Evolutionary conservation across 2,329 filamentous ascomycete genomes (phyloP), one percentile per base, ranked within the genome.

Genomic region (Epichloe baconii): DNA sequence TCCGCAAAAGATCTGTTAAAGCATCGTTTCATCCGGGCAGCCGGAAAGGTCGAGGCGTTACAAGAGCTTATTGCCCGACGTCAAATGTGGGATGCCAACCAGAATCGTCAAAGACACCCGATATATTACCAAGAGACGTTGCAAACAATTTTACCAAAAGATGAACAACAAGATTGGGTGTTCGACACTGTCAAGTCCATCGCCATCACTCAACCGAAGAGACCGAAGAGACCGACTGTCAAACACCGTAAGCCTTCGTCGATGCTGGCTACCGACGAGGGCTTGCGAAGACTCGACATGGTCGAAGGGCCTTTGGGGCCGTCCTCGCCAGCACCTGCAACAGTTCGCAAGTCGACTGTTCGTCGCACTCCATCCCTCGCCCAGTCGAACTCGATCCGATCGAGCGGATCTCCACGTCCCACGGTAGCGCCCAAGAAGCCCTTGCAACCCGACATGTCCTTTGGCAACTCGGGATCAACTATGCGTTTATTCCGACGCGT

Each of bases 61-160:
- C 88, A 94, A 62, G 90, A 96, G 64, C 71, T 98, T 49, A 85
- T 97, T 52, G 82, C 84, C 59, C 82, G 88, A 55, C 86, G 85
- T 62, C 86, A 91, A 61, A 82, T 86, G 64, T 95, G 80, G 71
- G 88, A 95, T 64, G 84, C 83, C 44, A 81, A 82, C 56, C 80
- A 81, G 56, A 82, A 80, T 54, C 76, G 82, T 52, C 79, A 80
- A 48, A 80, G 77, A 52, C 85, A 88, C 61, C 78, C 85, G 1
- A 86, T 86, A 60, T 95, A 91, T 68, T 97, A 97, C 67, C 90
- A 95, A 60, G 91, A 97, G 70, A 95, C 91, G 3, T 74, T 97
- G 47, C 80, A 85, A 59, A 83, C 79, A 8, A 78, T 94, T 50
- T 75, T 78, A 2, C 75, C 79, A 2, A 80, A 74, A 57, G 74